Base-by-base conservation (phyloP, 2,329 filamentous ascomycete genomes). In the Penicillium sclerotigenum region DNA sequence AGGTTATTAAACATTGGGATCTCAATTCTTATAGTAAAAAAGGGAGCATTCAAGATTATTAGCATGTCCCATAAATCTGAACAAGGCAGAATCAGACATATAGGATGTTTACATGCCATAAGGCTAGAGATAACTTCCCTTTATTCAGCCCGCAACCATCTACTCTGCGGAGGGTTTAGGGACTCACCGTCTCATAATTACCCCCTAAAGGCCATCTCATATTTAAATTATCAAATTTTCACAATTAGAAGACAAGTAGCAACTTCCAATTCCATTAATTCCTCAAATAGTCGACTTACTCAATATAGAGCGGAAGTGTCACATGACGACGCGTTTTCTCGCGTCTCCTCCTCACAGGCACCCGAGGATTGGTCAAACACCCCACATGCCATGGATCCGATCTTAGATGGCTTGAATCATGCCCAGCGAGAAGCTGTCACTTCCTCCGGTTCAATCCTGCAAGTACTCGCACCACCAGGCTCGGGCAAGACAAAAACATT, bases 401-500 rank as follows among this genome's bases (percentile, higher is more conserved):
- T 88, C 41, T 77, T 89, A 33, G 71, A 78, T 53, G 85, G 83
- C 33, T 79, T 90, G 55, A 90, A 90, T 73, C 70, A 74, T 43
- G 85, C 85, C 9, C 87, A 90, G 69, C 79, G 77, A 62, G 79
- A 79, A 46, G 87, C 87, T 1, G 87, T 89, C 26, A 83, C 84
- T 8, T 87, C 84, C 6, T 76, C 80, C 4, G 81, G 84, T 10
- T 75, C 81, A 13, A 79, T 86, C 2, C 68, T 87, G 3, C 84
- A 87, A 67, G 82, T 86, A 3, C 80, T 86, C 31, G 84, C 84
- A 7, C 83, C 83, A 49, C 85, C 85, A 24, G 85, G 85, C 33
- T 87, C 85, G 59, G 93, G 94, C 20, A 97, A 99, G 75, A 99
- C 93, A 14, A 95, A 97, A 73, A 97, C 94, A 0, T 81, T 99